Evolutionary conservation across 345 rosid species (phyloP), one percentile per base, ranked within the genome.

Genomic region (Rhodamnia argentea): DNA sequence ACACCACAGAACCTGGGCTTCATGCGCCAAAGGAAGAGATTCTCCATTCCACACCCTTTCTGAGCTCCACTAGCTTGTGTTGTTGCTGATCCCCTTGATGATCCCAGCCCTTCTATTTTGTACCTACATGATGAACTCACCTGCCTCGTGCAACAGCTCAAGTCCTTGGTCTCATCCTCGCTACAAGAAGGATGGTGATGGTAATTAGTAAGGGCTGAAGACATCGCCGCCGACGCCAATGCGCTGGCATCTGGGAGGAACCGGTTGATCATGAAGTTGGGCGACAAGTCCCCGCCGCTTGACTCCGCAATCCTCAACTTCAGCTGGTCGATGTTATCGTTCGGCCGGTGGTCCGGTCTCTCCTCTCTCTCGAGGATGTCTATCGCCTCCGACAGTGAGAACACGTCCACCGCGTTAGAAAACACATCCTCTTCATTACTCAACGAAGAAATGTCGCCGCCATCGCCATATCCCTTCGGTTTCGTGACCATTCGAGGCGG

Each of bases 201-300:
- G 51, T 26, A 84, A 52, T 22, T 82, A 87, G 90, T 58, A 86
- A 85, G 54, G 84, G 58, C 22, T 88, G 82, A 58, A 11, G 95
- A 95, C 10, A 94, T 90, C 64, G 92, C 91, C 10, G 98, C 99
- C 85, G 95, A 84, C 64, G 96, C 99, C 84, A 95, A 84, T 60
- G 96, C 98, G 18, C 92, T 92, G 23, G 98, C 98, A 84, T 92
- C 98, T 0, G 96, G 97, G 52, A 95, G 92, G 88, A 96, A 95
- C 82, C 98, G 84, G 85, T 95, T 91, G 16, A 96, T 96, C 88
- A 95, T 95, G 91, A 91, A 95, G 82, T 86, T 94, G 3, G 95
- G 96, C 47, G 94, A 92, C 82, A 89, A 58, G 11, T 82, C 85
- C 18, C 87, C 91, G 37, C 86, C 88, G 10, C 78, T 32, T 22